phyloP scores from a whole-genome alignment of 495 filamentous ascomycete genomes.

The Tuber microsphaerosporum region DNA sequence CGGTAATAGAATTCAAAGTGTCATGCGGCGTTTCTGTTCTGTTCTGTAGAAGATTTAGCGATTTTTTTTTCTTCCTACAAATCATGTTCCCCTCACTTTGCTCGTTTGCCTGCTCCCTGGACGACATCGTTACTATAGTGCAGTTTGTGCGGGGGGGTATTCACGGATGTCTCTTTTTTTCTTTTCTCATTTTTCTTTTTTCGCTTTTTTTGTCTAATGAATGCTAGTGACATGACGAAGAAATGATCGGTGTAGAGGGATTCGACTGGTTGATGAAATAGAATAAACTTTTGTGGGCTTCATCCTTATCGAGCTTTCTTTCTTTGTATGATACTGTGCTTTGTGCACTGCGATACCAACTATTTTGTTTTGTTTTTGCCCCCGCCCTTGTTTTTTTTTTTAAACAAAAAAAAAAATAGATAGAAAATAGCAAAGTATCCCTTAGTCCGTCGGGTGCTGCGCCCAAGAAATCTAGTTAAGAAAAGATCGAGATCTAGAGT shows the following conservation, averaged over 20 bases:
- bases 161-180: not conserved
- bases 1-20: slow-evolving; percentile 1
- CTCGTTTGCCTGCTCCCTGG: not conserved
- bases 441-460: too few species aligned
- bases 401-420: not conserved
- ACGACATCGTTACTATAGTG: not conserved
- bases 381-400: too few species aligned
- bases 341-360: not conserved
- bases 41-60: not conserved
- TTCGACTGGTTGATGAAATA: not conserved
- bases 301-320: not conserved
- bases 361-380: too few species aligned
- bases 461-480: too few species aligned
- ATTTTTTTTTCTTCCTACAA: not conserved
- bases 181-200: too few species aligned
- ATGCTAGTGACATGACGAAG: not conserved
- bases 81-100: not conserved
- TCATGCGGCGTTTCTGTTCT: not conserved
- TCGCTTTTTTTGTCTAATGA: not conserved
- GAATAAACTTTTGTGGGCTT: not conserved
- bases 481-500: too few species aligned
- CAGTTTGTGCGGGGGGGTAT: not conserved
- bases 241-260: not conserved
- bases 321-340: not conserved
- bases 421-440: too few species aligned